These are phyloP conservation scores for Grigorovia yakushimaensis DNA, from an alignment of 805 yeast genomes.

Conservation along the genomic window DNA sequence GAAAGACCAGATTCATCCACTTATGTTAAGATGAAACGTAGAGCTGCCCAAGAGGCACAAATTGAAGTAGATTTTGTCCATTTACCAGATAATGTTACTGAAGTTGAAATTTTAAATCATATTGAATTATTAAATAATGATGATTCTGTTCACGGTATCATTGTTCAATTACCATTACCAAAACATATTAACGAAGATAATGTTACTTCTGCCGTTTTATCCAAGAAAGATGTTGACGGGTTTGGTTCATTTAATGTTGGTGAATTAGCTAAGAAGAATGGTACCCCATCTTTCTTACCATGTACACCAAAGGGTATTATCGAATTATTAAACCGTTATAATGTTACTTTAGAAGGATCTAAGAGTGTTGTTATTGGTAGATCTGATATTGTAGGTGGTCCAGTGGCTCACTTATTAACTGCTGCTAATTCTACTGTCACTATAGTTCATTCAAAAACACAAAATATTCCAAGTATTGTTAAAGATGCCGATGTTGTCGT, in stretches of 20 bases:
- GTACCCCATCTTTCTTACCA: conserved; percentile 74
- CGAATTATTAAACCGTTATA: conserved; percentile 62
- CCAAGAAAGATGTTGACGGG: conserved; percentile 91
- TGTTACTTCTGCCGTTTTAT: conserved; percentile 72
- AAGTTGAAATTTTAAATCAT: conserved; percentile 48
- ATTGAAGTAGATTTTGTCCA: conserved; percentile 58
- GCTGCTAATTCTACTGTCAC: conserved; percentile 83
- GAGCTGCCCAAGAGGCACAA: conserved; percentile 79
- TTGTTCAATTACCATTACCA: conserved; percentile 89
- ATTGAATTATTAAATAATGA: conserved; percentile 63
- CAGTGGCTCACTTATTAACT: conserved; percentile 76
- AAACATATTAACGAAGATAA: conserved; percentile 63
- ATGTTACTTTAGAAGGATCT: conserved; percentile 63
- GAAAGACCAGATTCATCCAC: conserved; percentile 82
- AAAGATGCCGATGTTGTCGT: conserved; percentile 75
- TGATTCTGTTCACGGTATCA: conserved; percentile 69
- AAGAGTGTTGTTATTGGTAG: conserved; percentile 89
- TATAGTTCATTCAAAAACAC: conserved; percentile 67
- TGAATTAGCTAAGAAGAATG: conserved; percentile 80
- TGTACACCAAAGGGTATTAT: conserved; percentile 95
- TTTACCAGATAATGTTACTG: conserved; percentile 51
- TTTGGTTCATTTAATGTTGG: conserved; percentile 85
- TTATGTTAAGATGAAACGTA: conserved; percentile 83
- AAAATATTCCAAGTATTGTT: conserved; percentile 48
- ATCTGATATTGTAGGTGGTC: conserved; percentile 93